These are phyloP conservation scores for Chrysanthemum makinoi DNA, from an alignment of 129 eudicot genomes.

Conservation along the genomic window DNA sequence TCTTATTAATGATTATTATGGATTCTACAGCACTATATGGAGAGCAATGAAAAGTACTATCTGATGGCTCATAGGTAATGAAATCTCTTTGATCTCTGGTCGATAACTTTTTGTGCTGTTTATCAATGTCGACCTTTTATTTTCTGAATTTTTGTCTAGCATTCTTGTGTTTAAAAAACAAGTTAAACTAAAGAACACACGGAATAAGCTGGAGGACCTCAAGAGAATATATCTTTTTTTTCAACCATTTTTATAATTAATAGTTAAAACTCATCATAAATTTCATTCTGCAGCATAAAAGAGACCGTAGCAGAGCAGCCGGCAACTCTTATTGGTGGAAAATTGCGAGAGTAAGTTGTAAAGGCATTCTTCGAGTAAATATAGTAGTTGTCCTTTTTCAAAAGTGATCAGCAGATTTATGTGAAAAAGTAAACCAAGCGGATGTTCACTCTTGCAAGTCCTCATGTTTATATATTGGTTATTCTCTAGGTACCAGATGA, in stretches of 20 bases:
- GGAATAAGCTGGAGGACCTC: background rate
- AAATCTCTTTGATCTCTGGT: constrained; percentile 10
- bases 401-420: constrained; percentile 1
- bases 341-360: constrained; percentile 81
- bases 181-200: constrained; percentile 2
- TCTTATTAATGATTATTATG: constrained; percentile 17
- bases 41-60: constrained; percentile 98
- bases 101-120: background rate
- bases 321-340: constrained; percentile 74
- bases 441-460: background rate
- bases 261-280: constrained; percentile 22
- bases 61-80: constrained; percentile 94
- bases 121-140: background rate
- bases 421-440: constrained; percentile 8
- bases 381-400: background rate
- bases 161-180: background rate
- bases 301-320: constrained; percentile 88
- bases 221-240: background rate
- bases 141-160: background rate
- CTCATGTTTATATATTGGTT: constrained; percentile 5
- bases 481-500: constrained; percentile 87
- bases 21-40: constrained; percentile 83
- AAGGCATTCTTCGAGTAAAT: constrained; percentile 10
- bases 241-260: background rate
- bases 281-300: constrained; percentile 67